Evolutionary conservation across 768 basidiomycete genomes (phyloP), one percentile per base, ranked within the genome.

Genomic region (Collybia sordida): DNA sequence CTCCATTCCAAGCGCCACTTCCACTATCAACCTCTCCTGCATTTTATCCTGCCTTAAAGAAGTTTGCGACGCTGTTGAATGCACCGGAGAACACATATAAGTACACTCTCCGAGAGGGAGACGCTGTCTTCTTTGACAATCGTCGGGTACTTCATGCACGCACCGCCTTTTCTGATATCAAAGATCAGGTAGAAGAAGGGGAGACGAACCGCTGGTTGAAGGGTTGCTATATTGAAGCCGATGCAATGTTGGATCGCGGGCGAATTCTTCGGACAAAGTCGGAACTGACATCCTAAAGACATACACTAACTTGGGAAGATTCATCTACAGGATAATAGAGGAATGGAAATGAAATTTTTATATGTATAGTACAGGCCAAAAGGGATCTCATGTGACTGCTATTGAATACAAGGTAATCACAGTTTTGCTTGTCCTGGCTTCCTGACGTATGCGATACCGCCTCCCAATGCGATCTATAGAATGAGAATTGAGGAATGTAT

Each of bases 121-220:
- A 96, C 53, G 85, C 86, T 4, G 93, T 90, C 17, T 44, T 96
- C 8, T 99, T 99, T 57, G 95, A 98, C 62, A 99, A 98, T 60
- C 75, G 94, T 21, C 74, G 96, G 14, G 83, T 96, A 3, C 65
- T 98, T 52, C 96, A 99, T 65, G 93, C 90, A 0, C 73, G 96
- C 19, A 88, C 85, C 0, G 86, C 84, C 11, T 98, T 98, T 61
- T 72, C 78, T 28, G 70, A 72, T 22, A 60, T 58, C 45, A 66
- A 62, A 14, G 71, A 60, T 4, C 51, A 61, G 9, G 64, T 55
- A 27, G 64, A 58, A 15, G 73, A 79, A 22, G 80, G 77, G 27
- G 79, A 79, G 49, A 68, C 80, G 17, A 83, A 78, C 58, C 70
- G 95, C 45, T 97, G 95, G 95, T 69, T 98, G 47, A 97, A 97